Evolutionary conservation across 352 stramenopile genomes (phyloP).

Genomic region (Globisporangium parvum): DNA sequence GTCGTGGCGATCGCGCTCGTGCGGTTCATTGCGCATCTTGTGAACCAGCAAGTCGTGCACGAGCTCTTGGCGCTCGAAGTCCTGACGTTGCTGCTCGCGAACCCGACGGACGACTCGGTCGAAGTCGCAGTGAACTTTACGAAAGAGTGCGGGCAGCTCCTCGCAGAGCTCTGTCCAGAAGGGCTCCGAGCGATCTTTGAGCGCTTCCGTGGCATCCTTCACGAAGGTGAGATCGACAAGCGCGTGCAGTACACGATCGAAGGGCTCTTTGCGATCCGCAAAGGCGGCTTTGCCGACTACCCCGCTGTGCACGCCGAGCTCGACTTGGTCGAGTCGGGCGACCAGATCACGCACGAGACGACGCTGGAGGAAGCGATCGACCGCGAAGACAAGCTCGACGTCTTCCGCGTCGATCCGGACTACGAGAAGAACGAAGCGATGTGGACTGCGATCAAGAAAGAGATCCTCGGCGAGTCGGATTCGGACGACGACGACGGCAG

Average conservation of each 20-base stretch:
- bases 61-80: slow-evolving; percentile 97
- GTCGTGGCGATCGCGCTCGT: slow-evolving; percentile 92
- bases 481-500: slow-evolving; percentile 54
- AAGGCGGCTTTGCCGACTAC: slow-evolving; percentile 94
- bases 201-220: slow-evolving; percentile 94
- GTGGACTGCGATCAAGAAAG: slow-evolving; percentile 94
- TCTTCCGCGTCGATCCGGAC: slow-evolving; percentile 93
- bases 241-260: slow-evolving; percentile 98
- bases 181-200: slow-evolving; percentile 97
- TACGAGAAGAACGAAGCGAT: slow-evolving; percentile 96
- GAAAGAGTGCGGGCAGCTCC: slow-evolving; percentile 92
- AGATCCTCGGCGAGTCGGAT: slow-evolving; percentile 95
- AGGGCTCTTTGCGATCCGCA: slow-evolving; percentile 94
- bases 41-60: slow-evolving; percentile 98
- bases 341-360: slow-evolving; percentile 99
- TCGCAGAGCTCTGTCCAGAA: slow-evolving; percentile 79
- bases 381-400: slow-evolving; percentile 94
- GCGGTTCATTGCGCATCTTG: slow-evolving; percentile 97
- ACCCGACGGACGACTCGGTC: slow-evolving; percentile 97
- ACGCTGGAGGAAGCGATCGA: slow-evolving; percentile 96
- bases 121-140: slow-evolving; percentile 98
- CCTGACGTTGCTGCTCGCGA: slow-evolving; percentile 94
- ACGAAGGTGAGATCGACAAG: slow-evolving; percentile 97
- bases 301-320: slow-evolving; percentile 92
- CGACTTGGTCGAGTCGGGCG: slow-evolving; percentile 96